A percentile compares a stretch with the other conserved stretches of the same genome.
Conservation (phyloP, 176 grass and related monocot genomes). For the Musa acuminata region DNA sequence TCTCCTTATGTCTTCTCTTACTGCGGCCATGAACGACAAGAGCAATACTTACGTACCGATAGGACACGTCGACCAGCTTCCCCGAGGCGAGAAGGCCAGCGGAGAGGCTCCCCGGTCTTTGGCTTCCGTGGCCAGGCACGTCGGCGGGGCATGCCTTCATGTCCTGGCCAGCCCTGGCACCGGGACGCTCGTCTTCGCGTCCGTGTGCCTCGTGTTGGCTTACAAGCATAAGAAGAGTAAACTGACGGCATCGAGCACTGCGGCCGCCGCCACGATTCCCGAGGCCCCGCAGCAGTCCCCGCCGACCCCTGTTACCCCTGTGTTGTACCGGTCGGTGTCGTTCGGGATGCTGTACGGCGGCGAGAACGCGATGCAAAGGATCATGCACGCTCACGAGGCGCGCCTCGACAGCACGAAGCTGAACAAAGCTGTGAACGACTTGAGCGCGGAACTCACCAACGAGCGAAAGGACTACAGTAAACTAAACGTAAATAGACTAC, state of each 20-base stretch:
- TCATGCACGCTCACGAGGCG: neutral
- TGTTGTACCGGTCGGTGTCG: constrained; percentile 4
- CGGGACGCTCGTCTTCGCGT: constrained; percentile 16
- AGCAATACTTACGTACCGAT: too few relatives aligned
- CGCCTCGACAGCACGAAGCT: neutral
- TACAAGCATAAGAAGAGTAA: neutral
- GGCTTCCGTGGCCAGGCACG: neutral
- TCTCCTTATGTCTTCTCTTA: neutral
- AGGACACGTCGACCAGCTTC: too few relatives aligned
- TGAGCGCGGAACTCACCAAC: neutral
- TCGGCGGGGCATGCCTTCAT: neutral
- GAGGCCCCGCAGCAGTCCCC: too few relatives aligned
- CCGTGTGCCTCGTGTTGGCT: constrained; percentile 7
- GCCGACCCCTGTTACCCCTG: too few relatives aligned
- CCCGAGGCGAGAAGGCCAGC: too few relatives aligned
- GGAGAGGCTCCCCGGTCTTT: neutral
- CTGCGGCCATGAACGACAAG: neutral
- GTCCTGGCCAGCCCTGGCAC: neutral
- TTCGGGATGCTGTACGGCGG: constrained; percentile 20
- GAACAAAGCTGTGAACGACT: neutral
- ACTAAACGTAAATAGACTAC: neutral
- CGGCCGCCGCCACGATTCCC: too few relatives aligned
- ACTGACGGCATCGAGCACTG: too few relatives aligned
- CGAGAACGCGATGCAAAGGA: neutral
- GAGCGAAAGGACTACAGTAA: neutral